Evolutionary conservation across 2,329 filamentous ascomycete genomes (phyloP).

Genomic region (Meredithiella fracta): DNA sequence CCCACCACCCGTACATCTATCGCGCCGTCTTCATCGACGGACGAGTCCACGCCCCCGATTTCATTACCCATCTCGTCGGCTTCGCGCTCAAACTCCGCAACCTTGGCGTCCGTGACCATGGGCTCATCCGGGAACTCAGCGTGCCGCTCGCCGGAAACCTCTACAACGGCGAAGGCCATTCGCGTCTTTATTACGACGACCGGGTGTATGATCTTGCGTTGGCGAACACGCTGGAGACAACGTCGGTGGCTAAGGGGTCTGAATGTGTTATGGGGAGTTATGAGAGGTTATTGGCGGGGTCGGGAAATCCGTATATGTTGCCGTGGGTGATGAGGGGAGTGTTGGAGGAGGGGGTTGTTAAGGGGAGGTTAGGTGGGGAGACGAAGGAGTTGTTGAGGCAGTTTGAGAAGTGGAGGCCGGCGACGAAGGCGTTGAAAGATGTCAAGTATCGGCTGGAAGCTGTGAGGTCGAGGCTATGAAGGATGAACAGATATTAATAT

Average conservation of each 20-base stretch:
- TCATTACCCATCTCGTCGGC: conserved; percentile 80
- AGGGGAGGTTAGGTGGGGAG: conserved; percentile 60
- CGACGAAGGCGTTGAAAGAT: conserved; percentile 81
- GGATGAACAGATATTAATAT: background rate
- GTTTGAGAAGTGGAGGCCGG: conserved; percentile 88
- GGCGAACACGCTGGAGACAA: conserved; percentile 57
- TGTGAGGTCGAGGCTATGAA: conserved; percentile 44
- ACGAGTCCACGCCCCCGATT: conserved; percentile 79
- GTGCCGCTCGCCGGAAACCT: conserved; percentile 77
- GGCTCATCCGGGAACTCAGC: conserved; percentile 78
- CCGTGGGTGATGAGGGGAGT: conserved; percentile 93
- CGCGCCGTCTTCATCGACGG: conserved; percentile 93
- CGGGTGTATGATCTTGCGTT: conserved; percentile 70
- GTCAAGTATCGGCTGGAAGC: conserved; percentile 90
- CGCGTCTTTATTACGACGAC: conserved; percentile 77
- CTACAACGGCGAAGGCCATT: conserved; percentile 86
- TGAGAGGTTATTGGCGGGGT: conserved; percentile 20
- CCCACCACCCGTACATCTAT: conserved; percentile 83
- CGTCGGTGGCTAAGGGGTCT: conserved; percentile 30
- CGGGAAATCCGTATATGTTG: conserved; percentile 71
- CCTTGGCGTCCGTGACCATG: conserved; percentile 81
- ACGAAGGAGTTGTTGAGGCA: conserved; percentile 63
- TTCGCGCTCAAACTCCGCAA: conserved; percentile 91
- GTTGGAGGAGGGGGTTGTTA: conserved; percentile 81
- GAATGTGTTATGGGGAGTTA: conserved; percentile 20